Percentiles rank a stretch among this genome's conserved stretches.
phyloP scores from a whole-genome alignment of 2,329 filamentous ascomycete species.

The Aureobasidium sp. region DNA sequence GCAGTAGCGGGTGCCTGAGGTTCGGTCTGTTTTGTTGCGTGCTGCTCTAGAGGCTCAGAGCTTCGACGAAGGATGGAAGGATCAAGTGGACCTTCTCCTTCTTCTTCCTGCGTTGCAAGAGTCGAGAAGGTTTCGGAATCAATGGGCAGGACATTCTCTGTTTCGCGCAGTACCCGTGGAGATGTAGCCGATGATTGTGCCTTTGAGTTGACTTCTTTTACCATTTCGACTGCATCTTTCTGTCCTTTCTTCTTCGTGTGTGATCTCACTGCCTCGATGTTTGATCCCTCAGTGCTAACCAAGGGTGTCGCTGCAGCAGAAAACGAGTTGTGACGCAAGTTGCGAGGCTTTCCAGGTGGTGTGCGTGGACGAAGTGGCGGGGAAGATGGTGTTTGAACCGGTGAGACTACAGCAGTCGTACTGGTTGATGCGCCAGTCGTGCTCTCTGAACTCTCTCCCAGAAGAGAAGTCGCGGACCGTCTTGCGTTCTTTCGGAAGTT shows the following conservation, averaged over 20 bases:
- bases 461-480: slow-evolving; percentile 18
- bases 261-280: slow-evolving; percentile 47
- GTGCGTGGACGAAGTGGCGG: slow-evolving; percentile 9
- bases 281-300: slow-evolving; percentile 57
- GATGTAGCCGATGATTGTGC: not conserved
- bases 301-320: slow-evolving; percentile 54
- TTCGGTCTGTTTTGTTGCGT: not conserved
- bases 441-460: slow-evolving; percentile 17
- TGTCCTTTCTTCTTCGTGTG: slow-evolving; percentile 46
- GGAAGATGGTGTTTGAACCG: slow-evolving; percentile 5
- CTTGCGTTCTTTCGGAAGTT: slow-evolving; percentile 12
- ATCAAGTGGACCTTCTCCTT: not conserved
- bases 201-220: slow-evolving; percentile 23
- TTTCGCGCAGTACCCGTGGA: not conserved
- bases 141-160: not conserved
- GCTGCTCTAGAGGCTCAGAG: slow-evolving; percentile 1
- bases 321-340: slow-evolving; percentile 54
- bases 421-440: slow-evolving; percentile 13
- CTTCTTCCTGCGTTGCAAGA: not conserved
- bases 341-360: slow-evolving; percentile 41
- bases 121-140: not conserved
- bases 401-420: not conserved
- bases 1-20: not conserved
- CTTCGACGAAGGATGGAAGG: not conserved
- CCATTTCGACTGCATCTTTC: slow-evolving; percentile 42